Base-by-base conservation (phyloP, 306 rosid genomes). In the Dicorynia guianensis region DNA sequence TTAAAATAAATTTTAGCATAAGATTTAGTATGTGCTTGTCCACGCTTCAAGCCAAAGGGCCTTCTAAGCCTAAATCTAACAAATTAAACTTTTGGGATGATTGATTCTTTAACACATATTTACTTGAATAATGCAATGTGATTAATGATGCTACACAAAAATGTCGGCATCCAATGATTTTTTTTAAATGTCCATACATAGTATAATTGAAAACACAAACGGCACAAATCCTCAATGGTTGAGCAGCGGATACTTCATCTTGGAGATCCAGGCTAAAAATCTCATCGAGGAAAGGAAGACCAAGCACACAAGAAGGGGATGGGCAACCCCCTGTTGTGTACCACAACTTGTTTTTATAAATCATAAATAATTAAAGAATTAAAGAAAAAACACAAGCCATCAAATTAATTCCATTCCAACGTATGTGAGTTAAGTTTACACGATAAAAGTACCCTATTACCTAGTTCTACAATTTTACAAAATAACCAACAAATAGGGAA, bases 211-310 rank as follows among this genome's bases (percentile, higher is more conserved):
- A 30, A 55, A 55, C 20, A 7, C 55, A 39, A 17, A 55, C 13
- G 42, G 3, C 13, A n/a, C 10, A 42, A 44, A 70, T 12, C 46
- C 53, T n/a, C 39, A 19, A 55, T 70, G 65, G 38, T 55, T 70
- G 75, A 40, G 19, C 38, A 20, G 35, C 5, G 35, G 75, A 54
- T 52, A 57, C 35, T 17, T 69, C 39, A 43, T 43, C 17, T 18
- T 19, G 35, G 34, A 64, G 53, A 64, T 64, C 17, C 18, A 7
- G 8, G 3, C 4, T 6, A 4, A 15, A 61, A 61, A 33, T 17
- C 47, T 17, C 63, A 63, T 10, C 18, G 34, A 7, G 5, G 40
- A 39, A 40, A 13, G 33, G 15, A 42, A 5, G 50, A 63, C 18
- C 69, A 42, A 11, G 52, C 43, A 42, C 43, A 18, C 11, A 12